phyloP scores from a whole-genome alignment of 1,139 yeast genomes.

The Zygoascus hellenicus region DNA sequence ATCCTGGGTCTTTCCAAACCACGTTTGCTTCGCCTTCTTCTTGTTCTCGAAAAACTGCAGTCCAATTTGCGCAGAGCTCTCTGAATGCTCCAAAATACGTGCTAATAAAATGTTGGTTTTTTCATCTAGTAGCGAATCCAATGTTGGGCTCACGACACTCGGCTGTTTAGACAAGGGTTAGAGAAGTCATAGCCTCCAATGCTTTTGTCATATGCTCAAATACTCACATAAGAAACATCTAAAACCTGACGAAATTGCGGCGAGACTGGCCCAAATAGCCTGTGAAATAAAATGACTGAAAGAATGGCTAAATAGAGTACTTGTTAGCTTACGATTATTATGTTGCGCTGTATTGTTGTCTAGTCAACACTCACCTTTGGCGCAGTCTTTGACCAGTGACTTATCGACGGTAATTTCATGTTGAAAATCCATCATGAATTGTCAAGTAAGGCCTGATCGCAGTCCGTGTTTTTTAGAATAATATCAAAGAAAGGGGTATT shows the following conservation, averaged over 20 bases:
- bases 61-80: conserved; percentile 20
- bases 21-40: conserved; percentile 32
- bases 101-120: conserved; percentile 16
- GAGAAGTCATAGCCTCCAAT: neutral
- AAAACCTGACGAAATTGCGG: conserved; percentile 46
- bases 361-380: conserved; percentile 28
- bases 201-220: conserved; percentile 5
- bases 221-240: conserved; percentile 37
- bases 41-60: conserved; percentile 30
- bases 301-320: conserved; percentile 43
- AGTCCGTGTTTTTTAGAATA: no score
- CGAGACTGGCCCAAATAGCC: conserved; percentile 60
- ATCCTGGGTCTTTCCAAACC: conserved; percentile 40
- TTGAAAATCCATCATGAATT: conserved; percentile 29
- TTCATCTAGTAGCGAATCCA: conserved; percentile 30
- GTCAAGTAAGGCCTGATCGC: no score
- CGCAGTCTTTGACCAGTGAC: conserved; percentile 33
- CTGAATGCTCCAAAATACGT: no score
- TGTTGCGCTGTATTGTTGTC: neutral
- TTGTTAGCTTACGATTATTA: no score
- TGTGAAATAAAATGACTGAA: conserved; percentile 63
- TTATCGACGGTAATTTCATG: conserved; percentile 35
- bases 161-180: conserved; percentile 19
- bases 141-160: conserved; percentile 26
- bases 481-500: no score